Evolutionary conservation across 768 basidiomycete species (phyloP), one percentile per base, ranked within the genome.

Genomic region (Kwoniella sp.): DNA sequence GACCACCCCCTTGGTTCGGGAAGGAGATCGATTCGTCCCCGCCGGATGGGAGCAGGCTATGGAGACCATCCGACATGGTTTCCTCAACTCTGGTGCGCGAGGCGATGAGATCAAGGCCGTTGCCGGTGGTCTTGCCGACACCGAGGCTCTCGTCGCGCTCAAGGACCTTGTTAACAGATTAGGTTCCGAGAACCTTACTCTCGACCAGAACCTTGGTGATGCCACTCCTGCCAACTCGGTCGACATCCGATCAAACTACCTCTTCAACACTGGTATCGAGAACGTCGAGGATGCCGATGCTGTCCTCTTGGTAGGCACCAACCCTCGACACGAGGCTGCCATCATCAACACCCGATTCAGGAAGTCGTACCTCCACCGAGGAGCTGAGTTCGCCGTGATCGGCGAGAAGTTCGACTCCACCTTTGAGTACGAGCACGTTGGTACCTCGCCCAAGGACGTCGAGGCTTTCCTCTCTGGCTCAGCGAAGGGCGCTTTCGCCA

Each of bases 261-360:
- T 95, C 41, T 96, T 99, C 85, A 97, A 97, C 82, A 84, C 89
- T 9, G 92, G 90, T 25, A 92, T 99, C 64, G 88, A 92, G 28
- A 90, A 90, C 25, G 85, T 95, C 28, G 96, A 96, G 76, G 84
- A 88, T 52, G 94, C 96, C 25, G 96, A 99, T 73, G 91, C 83
- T 22, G 91, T 99, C 70, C 87, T 98, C 8, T 86, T 99, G 29
- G 87, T 98, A 72, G 96, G 95, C 62, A 96, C 93, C 48, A 96
- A 98, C 82, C 95, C 95, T 11, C 86, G 96, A 22, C 94, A 97
- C 78, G 96, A 99, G 81, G 96, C 93, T 4, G 90, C 96, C 23
- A 94, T 97, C 61, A 85, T 98, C 70, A 99, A 98, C 85, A 93
- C 94, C 26, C 91, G 96, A 68, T 92, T 99, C 74, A 87, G 96